Evolutionary conservation across 441 rosid species (phyloP).

Genomic region (Capsella rubella): DNA sequence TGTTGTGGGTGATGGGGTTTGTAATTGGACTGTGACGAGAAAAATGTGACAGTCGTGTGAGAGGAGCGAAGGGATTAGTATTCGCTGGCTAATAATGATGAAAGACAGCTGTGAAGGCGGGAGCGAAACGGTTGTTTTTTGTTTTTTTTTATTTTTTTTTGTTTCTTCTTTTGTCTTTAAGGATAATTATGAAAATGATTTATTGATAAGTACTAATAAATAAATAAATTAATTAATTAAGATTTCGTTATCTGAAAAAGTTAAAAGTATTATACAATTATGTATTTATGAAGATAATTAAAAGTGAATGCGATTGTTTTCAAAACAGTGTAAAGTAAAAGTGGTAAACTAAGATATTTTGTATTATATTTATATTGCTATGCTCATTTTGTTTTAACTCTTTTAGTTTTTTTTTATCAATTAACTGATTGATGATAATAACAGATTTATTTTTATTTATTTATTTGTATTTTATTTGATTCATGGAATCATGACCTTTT

Average conservation of each 20-base stretch:
- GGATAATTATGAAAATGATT: slow-evolving; percentile 17
- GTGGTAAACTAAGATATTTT: neutral
- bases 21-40: slow-evolving; percentile 29
- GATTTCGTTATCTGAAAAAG: slow-evolving; percentile 3
- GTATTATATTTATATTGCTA: neutral
- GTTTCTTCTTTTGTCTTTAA: slow-evolving; percentile 31
- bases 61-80: neutral
- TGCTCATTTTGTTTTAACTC: neutral
- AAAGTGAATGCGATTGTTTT: neutral
- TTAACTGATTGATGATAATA: neutral
- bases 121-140: slow-evolving; percentile 39
- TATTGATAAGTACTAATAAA: neutral
- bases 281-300: neutral
- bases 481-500: neutral
- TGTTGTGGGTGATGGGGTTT: neutral
- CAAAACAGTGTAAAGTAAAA: neutral
- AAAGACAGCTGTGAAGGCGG: slow-evolving; percentile 44
- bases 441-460: neutral
- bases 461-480: neutral
- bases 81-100: slow-evolving; percentile 43
- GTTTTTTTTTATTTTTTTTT: slow-evolving; percentile 20
- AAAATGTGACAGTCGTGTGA: slow-evolving; percentile 35
- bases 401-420: neutral
- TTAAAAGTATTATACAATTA: neutral
- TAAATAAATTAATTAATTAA: neutral